Evolutionary conservation across 352 stramenopile genomes (phyloP), one percentile per base, ranked within the genome.

Genomic region (Phytophthora citrophthora): DNA sequence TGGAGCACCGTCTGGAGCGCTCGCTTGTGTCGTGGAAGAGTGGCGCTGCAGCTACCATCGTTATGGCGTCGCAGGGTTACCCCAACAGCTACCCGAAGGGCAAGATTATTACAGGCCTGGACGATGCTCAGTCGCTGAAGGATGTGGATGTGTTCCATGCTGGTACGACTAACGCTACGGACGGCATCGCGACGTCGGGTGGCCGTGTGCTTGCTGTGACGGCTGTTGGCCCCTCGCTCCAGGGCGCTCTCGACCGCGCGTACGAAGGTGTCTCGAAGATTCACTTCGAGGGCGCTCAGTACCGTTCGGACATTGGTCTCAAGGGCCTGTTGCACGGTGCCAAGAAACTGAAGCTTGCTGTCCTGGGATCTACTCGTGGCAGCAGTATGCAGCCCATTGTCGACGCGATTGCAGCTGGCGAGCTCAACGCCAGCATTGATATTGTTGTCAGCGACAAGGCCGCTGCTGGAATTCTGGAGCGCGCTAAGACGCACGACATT

Each of bases 71-170:
- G 34, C 80, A 94, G 72, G 97, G 98, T 39, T 99, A 99, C 76
- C 98, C 98, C n/a, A 93, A 98, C 72, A 91, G 73, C 54, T 99
- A 99, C 86, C 91, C 96, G 32, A 99, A 99, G 81, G 97, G 97
- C 29, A 97, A 98, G 75, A 66, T 88, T 29, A 99, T 99, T 73
- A 88, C 77, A 2, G 97, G 97, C 40, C 62, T 99, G 26, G 87
- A 95, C 20, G 81, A 85, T n/a, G 94, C 94, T 10, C 90, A 93
- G 40, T 80, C 61, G 2, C 55, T 96, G 4, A 76, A 90, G 32
- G 77, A 87, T 39, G 95, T 99, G 23, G 98, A 97, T n/a, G 96
- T 99, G 10, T 99, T 99, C 83, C 97, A 99, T 79, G 97, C 98
- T 31, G 98, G 98, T 50, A 99, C 98, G n/a, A 83, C 89, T 38